Conservation (phyloP, 1,284 basidiomycete species). For the Sphagnurus paluster region DNA sequence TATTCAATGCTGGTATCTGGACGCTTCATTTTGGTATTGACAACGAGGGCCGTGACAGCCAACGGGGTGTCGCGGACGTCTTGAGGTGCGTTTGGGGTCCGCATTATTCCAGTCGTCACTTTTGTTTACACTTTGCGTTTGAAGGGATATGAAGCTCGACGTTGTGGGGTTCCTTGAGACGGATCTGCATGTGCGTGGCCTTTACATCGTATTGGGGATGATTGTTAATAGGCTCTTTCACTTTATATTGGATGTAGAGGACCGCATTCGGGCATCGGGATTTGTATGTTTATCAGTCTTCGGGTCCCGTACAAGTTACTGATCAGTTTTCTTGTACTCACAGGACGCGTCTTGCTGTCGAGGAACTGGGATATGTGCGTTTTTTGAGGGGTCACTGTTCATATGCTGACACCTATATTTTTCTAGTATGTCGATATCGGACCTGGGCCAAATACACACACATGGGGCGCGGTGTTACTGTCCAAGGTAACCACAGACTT, state of each 20-base stretch:
- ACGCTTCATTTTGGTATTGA: slow-evolving; percentile 91
- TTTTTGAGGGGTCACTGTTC: not conserved
- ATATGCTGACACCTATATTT: slow-evolving; percentile 1
- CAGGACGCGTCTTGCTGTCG: slow-evolving; percentile 74
- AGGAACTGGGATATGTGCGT: slow-evolving; percentile 83
- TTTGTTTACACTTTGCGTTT: slow-evolving; percentile 3
- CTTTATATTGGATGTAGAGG: slow-evolving; percentile 49
- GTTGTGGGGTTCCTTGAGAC: slow-evolving; percentile 85
- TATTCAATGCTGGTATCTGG: slow-evolving; percentile 91
- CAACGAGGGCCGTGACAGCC: slow-evolving; percentile 81
- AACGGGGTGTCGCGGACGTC: slow-evolving; percentile 75
- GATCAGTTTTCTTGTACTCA: not conserved
- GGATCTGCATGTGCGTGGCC: slow-evolving; percentile 80
- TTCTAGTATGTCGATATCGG: slow-evolving; percentile 77
- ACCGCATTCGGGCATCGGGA: slow-evolving; percentile 90
- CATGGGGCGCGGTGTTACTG: slow-evolving; percentile 86
- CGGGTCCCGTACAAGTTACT: not conserved
- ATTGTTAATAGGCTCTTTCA: not conserved
- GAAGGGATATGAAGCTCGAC: slow-evolving; percentile 79
- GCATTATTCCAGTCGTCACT: slow-evolving; percentile 3
- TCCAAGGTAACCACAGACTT: slow-evolving; percentile 60
- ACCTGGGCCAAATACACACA: slow-evolving; percentile 87
- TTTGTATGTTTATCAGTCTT: slow-evolving; percentile 46
- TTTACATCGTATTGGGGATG: not conserved
- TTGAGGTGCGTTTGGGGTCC: slow-evolving; percentile 47